A percentile compares a stretch with the other conserved stretches of the same genome.
These are phyloP conservation scores for Lycium barbarum DNA, from an alignment of 257 asterid genomes.

Conservation along the genomic window DNA sequence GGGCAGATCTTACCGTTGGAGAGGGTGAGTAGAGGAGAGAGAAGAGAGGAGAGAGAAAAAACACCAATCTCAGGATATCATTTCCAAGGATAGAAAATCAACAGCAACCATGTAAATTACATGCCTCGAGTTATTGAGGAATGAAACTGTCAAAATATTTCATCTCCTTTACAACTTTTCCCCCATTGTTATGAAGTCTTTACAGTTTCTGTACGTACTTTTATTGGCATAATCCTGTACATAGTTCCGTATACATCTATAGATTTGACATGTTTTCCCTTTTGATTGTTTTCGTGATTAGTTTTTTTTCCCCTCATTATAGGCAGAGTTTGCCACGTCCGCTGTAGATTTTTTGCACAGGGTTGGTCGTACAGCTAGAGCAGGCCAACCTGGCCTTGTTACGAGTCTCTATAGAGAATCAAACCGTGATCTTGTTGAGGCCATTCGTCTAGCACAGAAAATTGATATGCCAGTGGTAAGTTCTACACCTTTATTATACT, in stretches of 20 bases:
- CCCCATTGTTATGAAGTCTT: neutral
- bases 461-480: conserved; percentile 81
- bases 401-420: conserved; percentile 75
- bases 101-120: too few species aligned
- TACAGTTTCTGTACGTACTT: neutral
- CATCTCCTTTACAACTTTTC: neutral
- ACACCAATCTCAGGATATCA: too few species aligned
- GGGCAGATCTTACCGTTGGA: too few species aligned
- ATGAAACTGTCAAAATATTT: neutral
- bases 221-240: neutral
- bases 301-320: neutral
- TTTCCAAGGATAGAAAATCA: too few species aligned
- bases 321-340: conserved; percentile 96
- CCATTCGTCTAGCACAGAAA: conserved; percentile 87
- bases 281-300: neutral
- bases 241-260: neutral
- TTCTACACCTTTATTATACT: neutral
- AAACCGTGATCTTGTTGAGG: conserved; percentile 79
- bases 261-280: neutral
- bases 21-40: too few species aligned
- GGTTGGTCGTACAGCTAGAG: conserved; percentile 98
- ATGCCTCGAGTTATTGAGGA: neutral
- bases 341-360: conserved; percentile 97
- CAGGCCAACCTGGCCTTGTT: conserved; percentile 90
- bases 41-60: too few species aligned